Evolutionary conservation across 2,329 filamentous ascomycete species (phyloP), one percentile per base, ranked within the genome.

Genomic region (Emericellopsis cladophorae): DNA sequence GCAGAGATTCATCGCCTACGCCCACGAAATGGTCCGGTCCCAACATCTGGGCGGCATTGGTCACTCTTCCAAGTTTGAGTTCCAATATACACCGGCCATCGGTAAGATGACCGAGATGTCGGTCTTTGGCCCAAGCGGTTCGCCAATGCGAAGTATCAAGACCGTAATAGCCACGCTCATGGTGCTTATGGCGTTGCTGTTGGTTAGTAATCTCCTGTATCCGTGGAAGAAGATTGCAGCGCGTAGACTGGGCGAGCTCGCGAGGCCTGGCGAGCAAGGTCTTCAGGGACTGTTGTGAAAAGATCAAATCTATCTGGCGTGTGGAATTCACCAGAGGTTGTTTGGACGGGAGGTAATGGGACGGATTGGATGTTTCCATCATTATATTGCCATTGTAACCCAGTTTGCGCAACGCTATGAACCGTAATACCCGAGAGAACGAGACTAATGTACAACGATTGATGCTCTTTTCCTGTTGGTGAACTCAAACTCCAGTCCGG

Each of bases 41-140:
- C 67, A 80, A 42, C 72, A 75, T 42, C 44, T 55, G 41, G 74
- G 67, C 42, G 82, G 79, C 0, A 64, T 89, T 7, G 76, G 80
- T 1, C 64, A 70, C 37, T 70, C 79, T 50, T 75, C 72, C 2
- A 65, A 62, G 8, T 88, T 87, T 51, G 74, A 81, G 16, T 82
- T 88, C 59, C 81, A 86, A 53, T 83, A 82, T 51, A 64, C 82
- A 9, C 81, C 81, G 0, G 53, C 55, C 22, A 51, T 62, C 15
- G 58, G 57, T 18, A 58, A 53, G 46, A 54, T 56, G 36, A 64
- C 60, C 12, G 47, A 52, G 40, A 44, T 52, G 23, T 53, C 67
- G 57, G 21, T 39, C 31, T 29, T 40, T 4, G 52, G 54, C 37
- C 49, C 52, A 40, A 55, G 48, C 2, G 45, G 48, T 44, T 57